These are phyloP conservation scores for Lachnellula cervina DNA, from an alignment of 2,329 filamentous ascomycete genomes.

Conservation along the genomic window DNA sequence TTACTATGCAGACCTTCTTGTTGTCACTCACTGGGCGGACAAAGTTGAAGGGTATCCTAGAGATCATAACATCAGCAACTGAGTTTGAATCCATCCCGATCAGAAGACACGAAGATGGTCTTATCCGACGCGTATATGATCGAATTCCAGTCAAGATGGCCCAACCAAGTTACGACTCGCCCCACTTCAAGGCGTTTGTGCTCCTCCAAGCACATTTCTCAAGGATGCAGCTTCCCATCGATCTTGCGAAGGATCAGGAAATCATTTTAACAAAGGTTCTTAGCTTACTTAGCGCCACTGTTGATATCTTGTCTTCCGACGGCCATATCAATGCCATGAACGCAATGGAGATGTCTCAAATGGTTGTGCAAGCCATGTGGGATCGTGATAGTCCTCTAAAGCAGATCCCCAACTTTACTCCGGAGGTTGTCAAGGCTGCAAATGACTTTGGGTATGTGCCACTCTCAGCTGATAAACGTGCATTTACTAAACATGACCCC, in stretches of 20 bases:
- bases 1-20: constrained; percentile 98
- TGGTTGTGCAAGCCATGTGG: constrained; percentile 99
- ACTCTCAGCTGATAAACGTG: not conserved
- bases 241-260: constrained; percentile 94
- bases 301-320: constrained; percentile 92
- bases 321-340: constrained; percentile 96
- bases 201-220: constrained; percentile 96
- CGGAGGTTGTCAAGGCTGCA: constrained; percentile 76
- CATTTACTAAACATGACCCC: constrained; percentile 29
- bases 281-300: constrained; percentile 82
- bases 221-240: constrained; percentile 91
- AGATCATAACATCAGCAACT: constrained; percentile 93
- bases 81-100: constrained; percentile 97
- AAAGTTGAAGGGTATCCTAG: constrained; percentile 93
- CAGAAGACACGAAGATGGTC: constrained; percentile 81
- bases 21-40: constrained; percentile 83
- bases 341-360: constrained; percentile 98
- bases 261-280: constrained; percentile 78
- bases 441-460: constrained; percentile 67
- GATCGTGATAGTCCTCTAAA: constrained; percentile 94
- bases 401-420: constrained; percentile 92
- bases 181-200: constrained; percentile 98
- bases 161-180: constrained; percentile 79
- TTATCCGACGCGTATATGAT: constrained; percentile 89
- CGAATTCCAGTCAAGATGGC: constrained; percentile 93